Percentiles rank a stretch among this genome's conserved stretches.
Conservation (phyloP, 2,329 filamentous ascomycete species). For the Aspergillus aculeatinus region DNA sequence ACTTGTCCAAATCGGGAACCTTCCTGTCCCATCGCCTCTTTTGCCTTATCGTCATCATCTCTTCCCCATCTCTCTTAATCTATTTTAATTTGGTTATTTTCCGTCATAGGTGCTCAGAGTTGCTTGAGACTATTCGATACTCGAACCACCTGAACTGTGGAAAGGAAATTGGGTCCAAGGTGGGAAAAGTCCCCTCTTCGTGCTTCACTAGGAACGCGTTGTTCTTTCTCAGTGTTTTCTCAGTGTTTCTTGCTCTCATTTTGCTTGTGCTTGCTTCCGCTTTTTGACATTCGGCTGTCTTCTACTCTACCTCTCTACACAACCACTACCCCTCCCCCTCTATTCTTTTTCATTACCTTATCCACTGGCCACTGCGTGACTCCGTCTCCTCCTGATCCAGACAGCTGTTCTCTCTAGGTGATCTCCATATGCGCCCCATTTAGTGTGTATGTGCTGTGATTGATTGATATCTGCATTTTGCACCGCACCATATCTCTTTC, state of each 20-base stretch:
- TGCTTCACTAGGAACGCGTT: background rate
- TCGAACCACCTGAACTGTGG: background rate
- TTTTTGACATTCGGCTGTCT: background rate
- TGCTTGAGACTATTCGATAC: background rate
- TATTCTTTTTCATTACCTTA: background rate
- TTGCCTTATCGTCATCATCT: background rate
- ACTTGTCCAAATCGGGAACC: conserved; percentile 6
- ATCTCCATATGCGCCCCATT: conserved; percentile 13
- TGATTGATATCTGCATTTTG: conserved; percentile 14
- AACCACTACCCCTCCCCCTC: conserved; percentile 13
- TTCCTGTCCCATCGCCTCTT: conserved; percentile 2
- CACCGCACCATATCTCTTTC: conserved; percentile 3
- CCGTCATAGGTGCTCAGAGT: background rate
- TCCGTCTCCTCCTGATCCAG: conserved; percentile 12
- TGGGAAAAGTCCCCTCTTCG: conserved; percentile 8
- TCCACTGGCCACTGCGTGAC: background rate
- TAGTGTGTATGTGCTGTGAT: conserved; percentile 7
- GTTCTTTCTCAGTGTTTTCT: background rate
- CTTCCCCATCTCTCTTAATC: conserved; percentile 2
- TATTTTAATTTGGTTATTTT: conserved; percentile 7
- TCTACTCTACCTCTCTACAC: background rate
- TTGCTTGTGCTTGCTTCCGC: background rate
- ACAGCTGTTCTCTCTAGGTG: conserved; percentile 13
- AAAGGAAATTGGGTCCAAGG: conserved; percentile 5
- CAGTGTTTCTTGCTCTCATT: background rate